A percentile compares a stretch with the other conserved stretches of the same genome.
Evolutionary conservation across 1,284 basidiomycete species (phyloP).

Genomic region (Mrakiaceae sp.): DNA sequence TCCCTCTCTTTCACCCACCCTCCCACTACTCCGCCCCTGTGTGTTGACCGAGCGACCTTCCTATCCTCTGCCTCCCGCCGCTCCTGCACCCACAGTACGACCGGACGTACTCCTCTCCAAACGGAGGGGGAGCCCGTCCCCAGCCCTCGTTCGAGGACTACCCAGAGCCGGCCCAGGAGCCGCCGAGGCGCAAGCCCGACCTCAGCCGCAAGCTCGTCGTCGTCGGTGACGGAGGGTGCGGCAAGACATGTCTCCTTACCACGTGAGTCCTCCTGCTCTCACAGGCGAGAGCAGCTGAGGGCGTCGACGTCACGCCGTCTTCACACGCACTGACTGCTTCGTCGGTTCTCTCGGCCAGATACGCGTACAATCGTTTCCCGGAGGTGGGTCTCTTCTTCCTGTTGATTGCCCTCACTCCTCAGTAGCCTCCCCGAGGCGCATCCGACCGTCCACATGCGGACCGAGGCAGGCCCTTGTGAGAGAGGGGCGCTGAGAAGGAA

Average conservation of each 20-base stretch:
- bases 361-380: constrained; percentile 94
- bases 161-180: background rate
- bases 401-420: background rate
- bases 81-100: background rate
- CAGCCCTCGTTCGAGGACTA: background rate
- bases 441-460: no score
- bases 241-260: constrained; percentile 44
- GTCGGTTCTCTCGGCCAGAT: constrained; percentile 42
- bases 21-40: background rate
- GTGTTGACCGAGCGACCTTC: background rate
- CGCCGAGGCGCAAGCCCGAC: constrained; percentile 47
- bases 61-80: background rate
- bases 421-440: no score
- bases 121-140: background rate
- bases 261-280: constrained; percentile 20
- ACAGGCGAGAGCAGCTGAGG: background rate
- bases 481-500: no score
- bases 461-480: no score
- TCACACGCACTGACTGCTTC: constrained; percentile 42
- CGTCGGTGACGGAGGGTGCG: constrained; percentile 49
- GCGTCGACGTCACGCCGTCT: background rate
- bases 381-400: constrained; percentile 49
- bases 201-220: constrained; percentile 81
- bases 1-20: background rate
- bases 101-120: background rate